A percentile compares a stretch with the other conserved stretches of the same genome.
Evolutionary conservation across 179 eudicot species (phyloP).

Genomic region (Amaranthus tricolor): DNA sequence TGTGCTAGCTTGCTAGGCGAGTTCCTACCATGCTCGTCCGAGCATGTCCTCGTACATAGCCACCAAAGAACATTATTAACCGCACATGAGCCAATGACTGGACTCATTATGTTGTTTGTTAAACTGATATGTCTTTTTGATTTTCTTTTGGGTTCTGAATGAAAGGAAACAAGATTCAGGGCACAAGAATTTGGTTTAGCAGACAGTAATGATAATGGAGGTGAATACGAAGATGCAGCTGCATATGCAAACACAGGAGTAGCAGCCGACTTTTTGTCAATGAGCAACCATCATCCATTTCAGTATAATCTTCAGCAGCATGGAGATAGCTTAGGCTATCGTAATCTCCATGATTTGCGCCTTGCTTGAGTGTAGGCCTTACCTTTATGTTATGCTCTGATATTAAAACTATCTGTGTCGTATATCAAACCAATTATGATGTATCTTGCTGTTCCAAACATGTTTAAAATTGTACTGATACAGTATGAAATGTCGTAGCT

Average conservation of each 20-base stretch:
- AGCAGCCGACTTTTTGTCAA: constrained; percentile 36
- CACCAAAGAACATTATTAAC: no score
- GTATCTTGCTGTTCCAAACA: background rate
- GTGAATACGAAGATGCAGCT: constrained; percentile 31
- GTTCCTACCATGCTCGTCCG: no score
- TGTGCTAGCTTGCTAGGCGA: no score
- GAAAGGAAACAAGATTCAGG: constrained; percentile 36
- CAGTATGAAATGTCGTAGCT: background rate
- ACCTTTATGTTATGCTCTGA: no score
- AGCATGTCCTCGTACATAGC: no score
- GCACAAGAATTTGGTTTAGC: constrained; percentile 27
- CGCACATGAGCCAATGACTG: no score
- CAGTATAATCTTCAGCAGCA: constrained; percentile 21
- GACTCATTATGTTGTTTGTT: no score
- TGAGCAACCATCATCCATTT: constrained; percentile 20
- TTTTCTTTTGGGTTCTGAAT: background rate
- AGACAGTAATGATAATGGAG: constrained; percentile 23
- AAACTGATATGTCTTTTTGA: background rate
- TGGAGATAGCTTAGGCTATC: constrained; percentile 17
- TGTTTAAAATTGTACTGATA: background rate
- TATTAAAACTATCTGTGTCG: no score
- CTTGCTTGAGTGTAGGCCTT: constrained; percentile 35
- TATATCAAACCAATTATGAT: no score
- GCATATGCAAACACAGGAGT: constrained; percentile 31
- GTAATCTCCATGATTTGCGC: constrained; percentile 27